Evolutionary conservation across 2,329 filamentous ascomycete species (phyloP).

Genomic region (Xylariaceae sp.): DNA sequence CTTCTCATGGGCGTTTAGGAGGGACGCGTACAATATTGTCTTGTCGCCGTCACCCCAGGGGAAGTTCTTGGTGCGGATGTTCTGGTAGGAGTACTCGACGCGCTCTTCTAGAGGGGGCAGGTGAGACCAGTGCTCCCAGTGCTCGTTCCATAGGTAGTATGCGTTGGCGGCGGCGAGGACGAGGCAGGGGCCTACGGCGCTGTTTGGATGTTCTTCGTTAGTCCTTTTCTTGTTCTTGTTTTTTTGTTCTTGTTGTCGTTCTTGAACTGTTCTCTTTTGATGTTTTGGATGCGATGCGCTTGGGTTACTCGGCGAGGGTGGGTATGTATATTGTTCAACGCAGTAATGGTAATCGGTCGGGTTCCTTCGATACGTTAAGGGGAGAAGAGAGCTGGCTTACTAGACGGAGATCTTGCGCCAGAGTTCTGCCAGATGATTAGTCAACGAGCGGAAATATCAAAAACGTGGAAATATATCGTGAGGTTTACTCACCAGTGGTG

Average conservation of each 20-base stretch:
- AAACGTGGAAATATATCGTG: background rate
- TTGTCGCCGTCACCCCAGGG: slow-evolving; percentile 95
- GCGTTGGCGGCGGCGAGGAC: slow-evolving; percentile 72
- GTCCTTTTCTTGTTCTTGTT: slow-evolving; percentile 3
- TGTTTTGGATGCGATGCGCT: background rate
- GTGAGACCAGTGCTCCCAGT: slow-evolving; percentile 94
- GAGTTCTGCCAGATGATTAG: slow-evolving; percentile 55
- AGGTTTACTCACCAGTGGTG: slow-evolving; percentile 65
- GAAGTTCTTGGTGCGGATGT: slow-evolving; percentile 95
- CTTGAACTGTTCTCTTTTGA: background rate
- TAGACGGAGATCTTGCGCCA: slow-evolving; percentile 96
- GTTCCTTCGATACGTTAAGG: background rate
- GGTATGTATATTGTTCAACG: background rate
- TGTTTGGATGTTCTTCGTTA: slow-evolving; percentile 35
- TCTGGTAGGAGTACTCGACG: slow-evolving; percentile 92
- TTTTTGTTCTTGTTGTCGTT: background rate
- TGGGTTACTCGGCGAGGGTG: background rate
- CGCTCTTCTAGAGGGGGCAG: slow-evolving; percentile 83
- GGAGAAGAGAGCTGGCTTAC: slow-evolving; percentile 54
- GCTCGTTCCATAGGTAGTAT: slow-evolving; percentile 86
- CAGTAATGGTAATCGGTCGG: background rate
- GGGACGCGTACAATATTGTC: slow-evolving; percentile 60
- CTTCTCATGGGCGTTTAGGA: background rate
- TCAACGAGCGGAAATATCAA: slow-evolving; percentile 28
- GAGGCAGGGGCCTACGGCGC: slow-evolving; percentile 68